These are phyloP conservation scores for Trichoderma sp. DNA, from an alignment of 2,329 filamentous ascomycete genomes.

Conservation along the genomic window DNA sequence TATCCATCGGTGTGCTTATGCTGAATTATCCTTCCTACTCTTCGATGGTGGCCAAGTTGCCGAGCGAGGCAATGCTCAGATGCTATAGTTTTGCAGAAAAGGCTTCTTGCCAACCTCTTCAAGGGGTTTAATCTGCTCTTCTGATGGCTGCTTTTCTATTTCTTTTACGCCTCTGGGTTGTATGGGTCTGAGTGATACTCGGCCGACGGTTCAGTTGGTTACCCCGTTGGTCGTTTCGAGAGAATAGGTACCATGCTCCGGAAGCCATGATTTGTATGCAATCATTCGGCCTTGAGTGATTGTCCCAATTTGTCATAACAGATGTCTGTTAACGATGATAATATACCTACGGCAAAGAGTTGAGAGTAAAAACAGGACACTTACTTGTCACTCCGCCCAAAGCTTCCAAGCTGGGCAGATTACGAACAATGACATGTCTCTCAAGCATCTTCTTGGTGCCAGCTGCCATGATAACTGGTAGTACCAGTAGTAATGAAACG, in stretches of 20 bases:
- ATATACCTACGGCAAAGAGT: not conserved
- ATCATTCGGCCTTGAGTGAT: slow-evolving; percentile 35
- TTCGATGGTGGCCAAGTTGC: slow-evolving; percentile 60
- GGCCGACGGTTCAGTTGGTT: slow-evolving; percentile 30
- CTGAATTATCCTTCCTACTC: slow-evolving; percentile 37
- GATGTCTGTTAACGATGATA: slow-evolving; percentile 25
- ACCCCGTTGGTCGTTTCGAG: slow-evolving; percentile 32
- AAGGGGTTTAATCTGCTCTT: slow-evolving; percentile 32
- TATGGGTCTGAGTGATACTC: slow-evolving; percentile 22
- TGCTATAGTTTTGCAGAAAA: slow-evolving; percentile 44
- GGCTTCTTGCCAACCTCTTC: slow-evolving; percentile 38
- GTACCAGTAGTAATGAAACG: slow-evolving; percentile 45
- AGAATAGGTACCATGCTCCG: slow-evolving; percentile 34
- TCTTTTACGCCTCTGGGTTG: slow-evolving; percentile 24
- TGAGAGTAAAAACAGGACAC: slow-evolving; percentile 20
- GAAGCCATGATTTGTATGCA: slow-evolving; percentile 32
- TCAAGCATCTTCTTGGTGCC: slow-evolving; percentile 48
- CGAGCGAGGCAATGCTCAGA: slow-evolving; percentile 57
- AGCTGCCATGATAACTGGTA: slow-evolving; percentile 55
- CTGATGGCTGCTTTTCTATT: slow-evolving; percentile 17
- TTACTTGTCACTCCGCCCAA: slow-evolving; percentile 49
- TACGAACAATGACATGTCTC: slow-evolving; percentile 48
- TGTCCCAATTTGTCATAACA: slow-evolving; percentile 37
- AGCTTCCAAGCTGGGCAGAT: slow-evolving; percentile 47
- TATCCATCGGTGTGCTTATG: slow-evolving; percentile 36